These are phyloP conservation scores for Syzygium aromaticum DNA, from an alignment of 345 rosid species.

Conservation along the genomic window DNA sequence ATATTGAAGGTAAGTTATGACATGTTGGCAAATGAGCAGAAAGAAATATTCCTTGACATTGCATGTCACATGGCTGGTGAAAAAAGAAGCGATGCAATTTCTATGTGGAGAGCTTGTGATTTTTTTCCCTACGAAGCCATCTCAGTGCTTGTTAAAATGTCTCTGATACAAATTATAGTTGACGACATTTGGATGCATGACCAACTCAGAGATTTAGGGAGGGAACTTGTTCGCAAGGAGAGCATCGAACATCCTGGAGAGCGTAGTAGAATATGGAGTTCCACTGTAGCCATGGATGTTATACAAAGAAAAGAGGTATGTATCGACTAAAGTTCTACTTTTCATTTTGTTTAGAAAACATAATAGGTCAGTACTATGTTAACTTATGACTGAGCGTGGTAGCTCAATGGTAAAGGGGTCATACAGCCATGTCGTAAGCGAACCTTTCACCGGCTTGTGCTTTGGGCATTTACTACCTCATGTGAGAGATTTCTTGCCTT, in stretches of 20 bases:
- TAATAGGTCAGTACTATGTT: accelerated
- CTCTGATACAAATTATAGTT: background rate
- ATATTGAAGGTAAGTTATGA: conserved; percentile 1
- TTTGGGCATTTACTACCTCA: background rate
- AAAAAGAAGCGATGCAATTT: background rate
- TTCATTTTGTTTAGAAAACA: background rate
- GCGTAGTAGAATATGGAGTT: background rate
- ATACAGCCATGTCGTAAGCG: background rate
- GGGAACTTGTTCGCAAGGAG: background rate
- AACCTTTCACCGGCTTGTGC: background rate
- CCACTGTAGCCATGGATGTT: background rate
- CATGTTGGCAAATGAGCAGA: background rate
- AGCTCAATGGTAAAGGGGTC: background rate
- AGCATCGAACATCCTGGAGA: background rate
- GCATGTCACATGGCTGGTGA: background rate
- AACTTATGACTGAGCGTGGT: accelerated
- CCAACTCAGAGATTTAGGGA: background rate
- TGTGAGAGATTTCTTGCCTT: background rate
- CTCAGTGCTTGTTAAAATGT: background rate
- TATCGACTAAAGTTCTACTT: background rate
- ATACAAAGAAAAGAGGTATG: background rate
- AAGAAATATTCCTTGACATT: conserved; percentile 1
- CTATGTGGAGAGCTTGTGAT: background rate
- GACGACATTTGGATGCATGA: background rate
- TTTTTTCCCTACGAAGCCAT: background rate